Conservation (phyloP, 1,284 basidiomycete genomes). For the Cutaneotrichosporon sp. region DNA sequence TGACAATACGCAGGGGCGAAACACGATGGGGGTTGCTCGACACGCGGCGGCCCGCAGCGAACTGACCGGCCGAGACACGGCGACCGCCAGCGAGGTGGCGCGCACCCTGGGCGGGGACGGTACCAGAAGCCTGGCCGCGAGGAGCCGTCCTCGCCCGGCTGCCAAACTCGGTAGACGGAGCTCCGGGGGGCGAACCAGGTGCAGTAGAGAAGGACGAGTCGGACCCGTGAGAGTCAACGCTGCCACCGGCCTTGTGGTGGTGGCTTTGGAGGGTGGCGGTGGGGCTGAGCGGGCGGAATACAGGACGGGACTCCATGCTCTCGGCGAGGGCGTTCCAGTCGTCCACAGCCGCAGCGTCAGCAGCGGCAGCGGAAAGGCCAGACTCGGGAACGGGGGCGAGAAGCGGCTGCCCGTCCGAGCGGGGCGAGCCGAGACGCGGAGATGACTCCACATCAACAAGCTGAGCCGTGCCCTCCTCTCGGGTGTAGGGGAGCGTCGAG, state of each 20-base stretch:
- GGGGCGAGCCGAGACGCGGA: slow-evolving; percentile 14
- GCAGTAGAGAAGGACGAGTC: background rate
- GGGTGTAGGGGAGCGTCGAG: slow-evolving; percentile 18
- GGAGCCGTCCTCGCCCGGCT: slow-evolving; percentile 1
- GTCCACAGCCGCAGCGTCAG: slow-evolving; percentile 12
- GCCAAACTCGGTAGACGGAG: slow-evolving; percentile 13
- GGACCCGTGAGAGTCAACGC: slow-evolving; percentile 15
- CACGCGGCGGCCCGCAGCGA: background rate
- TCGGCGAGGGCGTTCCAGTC: slow-evolving; percentile 39
- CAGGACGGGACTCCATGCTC: slow-evolving; percentile 31
- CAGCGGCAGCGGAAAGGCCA: slow-evolving; percentile 7
- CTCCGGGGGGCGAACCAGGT: no score
- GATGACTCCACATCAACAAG: slow-evolving; percentile 23
- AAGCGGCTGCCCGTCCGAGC: slow-evolving; percentile 16
- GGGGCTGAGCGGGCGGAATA: slow-evolving; percentile 43
- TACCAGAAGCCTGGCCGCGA: background rate
- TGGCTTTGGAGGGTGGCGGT: slow-evolving; percentile 37
- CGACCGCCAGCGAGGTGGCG: slow-evolving; percentile 4
- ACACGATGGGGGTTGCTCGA: background rate
- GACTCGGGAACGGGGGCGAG: slow-evolving; percentile 11
- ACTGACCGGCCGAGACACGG: background rate
- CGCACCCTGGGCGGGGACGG: background rate
- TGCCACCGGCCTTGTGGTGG: background rate
- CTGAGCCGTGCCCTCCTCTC: slow-evolving; percentile 7
- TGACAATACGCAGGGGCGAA: slow-evolving; percentile 11